Evolutionary conservation across 768 basidiomycete species (phyloP).

Genomic region (Gloeostereum incarnatum): DNA sequence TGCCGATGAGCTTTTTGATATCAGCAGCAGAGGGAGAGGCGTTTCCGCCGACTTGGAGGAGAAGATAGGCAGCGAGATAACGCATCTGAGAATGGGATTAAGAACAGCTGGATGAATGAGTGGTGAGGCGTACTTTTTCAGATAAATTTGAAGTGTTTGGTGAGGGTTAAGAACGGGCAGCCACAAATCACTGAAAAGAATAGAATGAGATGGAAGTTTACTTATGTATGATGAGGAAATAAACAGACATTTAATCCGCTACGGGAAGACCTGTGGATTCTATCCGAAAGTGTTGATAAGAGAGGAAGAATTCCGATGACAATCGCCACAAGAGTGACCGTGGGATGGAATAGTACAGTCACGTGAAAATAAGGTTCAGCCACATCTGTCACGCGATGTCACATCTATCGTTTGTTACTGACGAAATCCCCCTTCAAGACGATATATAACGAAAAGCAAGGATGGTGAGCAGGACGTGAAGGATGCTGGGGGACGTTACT

Average conservation of each 20-base stretch:
- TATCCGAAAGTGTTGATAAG: constrained; percentile 48
- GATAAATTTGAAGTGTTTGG: constrained; percentile 17
- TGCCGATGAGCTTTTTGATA: constrained; percentile 76
- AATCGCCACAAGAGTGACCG: too few species aligned
- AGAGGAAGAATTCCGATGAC: background rate
- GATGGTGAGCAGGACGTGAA: too few species aligned
- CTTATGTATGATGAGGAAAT: background rate
- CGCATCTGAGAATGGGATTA: constrained; percentile 52
- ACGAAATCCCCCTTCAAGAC: too few species aligned
- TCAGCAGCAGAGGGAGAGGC: constrained; percentile 77
- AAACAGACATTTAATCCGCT: constrained; percentile 68
- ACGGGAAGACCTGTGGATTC: constrained; percentile 92
- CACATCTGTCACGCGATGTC: too few species aligned
- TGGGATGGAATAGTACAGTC: too few species aligned
- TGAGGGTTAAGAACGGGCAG: constrained; percentile 47
- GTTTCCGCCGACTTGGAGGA: constrained; percentile 94
- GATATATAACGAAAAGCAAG: too few species aligned
- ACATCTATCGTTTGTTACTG: too few species aligned
- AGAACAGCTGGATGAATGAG: background rate
- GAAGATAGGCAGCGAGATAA: constrained; percentile 92
- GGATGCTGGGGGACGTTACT: too few species aligned
- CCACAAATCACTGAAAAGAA: constrained; percentile 76
- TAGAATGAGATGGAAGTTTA: background rate
- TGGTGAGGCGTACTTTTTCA: constrained; percentile 30
- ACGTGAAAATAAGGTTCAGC: too few species aligned